A percentile compares a stretch with the other conserved stretches of the same genome.
These are phyloP conservation scores for Verticillium nonalfalfae DNA, from an alignment of 2,329 filamentous ascomycete species.

Conservation along the genomic window DNA sequence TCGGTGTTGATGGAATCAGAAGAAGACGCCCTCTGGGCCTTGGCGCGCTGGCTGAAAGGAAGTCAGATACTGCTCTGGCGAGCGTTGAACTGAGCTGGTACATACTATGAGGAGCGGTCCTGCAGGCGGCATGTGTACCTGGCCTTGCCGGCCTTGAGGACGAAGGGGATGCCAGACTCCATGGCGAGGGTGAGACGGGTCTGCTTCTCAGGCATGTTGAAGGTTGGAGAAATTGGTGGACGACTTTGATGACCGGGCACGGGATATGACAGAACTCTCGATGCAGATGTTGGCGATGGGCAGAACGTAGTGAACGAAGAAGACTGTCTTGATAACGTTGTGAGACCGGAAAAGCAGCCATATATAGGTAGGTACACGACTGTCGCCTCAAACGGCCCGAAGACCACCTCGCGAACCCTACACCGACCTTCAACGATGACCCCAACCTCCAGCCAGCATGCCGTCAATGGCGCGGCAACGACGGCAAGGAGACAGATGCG, in stretches of 20 bases:
- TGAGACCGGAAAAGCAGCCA: background rate
- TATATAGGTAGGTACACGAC: background rate
- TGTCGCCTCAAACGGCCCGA: background rate
- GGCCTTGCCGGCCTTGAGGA: slow-evolving; percentile 33
- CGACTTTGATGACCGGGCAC: background rate
- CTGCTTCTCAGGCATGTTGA: slow-evolving; percentile 1
- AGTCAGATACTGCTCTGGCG: background rate
- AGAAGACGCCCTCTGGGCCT: slow-evolving; percentile 28
- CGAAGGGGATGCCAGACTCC: slow-evolving; percentile 34
- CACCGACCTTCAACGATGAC: background rate
- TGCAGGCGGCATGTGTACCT: slow-evolving; percentile 34
- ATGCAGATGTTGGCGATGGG: background rate
- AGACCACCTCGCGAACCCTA: background rate
- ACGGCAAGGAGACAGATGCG: background rate
- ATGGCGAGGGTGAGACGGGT: background rate
- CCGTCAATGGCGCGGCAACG: background rate
- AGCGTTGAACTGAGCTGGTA: slow-evolving; percentile 1
- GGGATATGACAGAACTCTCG: background rate
- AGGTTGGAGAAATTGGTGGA: background rate
- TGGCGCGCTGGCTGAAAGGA: slow-evolving; percentile 28
- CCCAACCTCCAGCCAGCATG: background rate
- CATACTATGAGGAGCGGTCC: slow-evolving; percentile 38
- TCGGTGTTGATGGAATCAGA: slow-evolving; percentile 25
- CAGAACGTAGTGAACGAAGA: background rate
- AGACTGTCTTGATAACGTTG: background rate